phyloP scores from a whole-genome alignment of 345 rosid species.

The Raphanus sativus region DNA sequence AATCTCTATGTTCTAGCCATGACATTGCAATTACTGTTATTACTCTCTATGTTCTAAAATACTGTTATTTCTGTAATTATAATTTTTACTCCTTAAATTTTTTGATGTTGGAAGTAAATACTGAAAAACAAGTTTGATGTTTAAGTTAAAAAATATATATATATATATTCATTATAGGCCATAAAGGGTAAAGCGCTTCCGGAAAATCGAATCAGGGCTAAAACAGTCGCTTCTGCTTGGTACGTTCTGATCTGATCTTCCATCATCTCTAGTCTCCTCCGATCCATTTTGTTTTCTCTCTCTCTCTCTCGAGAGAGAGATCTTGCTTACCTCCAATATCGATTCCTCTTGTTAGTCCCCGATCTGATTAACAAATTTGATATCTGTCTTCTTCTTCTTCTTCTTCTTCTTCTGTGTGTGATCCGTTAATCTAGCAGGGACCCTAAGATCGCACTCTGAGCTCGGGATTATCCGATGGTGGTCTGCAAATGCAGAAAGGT shows the following conservation, averaged over 20 bases:
- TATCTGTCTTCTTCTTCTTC: not conserved
- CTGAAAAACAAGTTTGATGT: too few relatives aligned
- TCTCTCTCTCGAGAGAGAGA: not conserved
- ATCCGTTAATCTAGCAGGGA: not conserved
- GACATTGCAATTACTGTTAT: too few relatives aligned
- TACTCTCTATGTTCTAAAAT: too few relatives aligned
- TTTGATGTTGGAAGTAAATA: too few relatives aligned
- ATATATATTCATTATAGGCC: not conserved
- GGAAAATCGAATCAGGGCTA: not conserved
- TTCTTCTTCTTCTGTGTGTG: slow-evolving; percentile 1
- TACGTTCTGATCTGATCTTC: slow-evolving; percentile 26
- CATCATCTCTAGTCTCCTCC: not conserved
- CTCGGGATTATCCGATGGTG: slow-evolving; percentile 56
- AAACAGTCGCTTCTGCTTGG: slow-evolving; percentile 19
- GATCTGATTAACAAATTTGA: slow-evolving; percentile 20
- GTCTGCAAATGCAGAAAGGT: slow-evolving; percentile 97
- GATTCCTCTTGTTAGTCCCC: slow-evolving; percentile 10
- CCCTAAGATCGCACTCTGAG: slow-evolving; percentile 10
- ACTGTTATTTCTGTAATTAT: too few relatives aligned
- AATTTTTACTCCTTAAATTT: too few relatives aligned
- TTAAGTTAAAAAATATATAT: too few relatives aligned
- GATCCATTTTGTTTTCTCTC: not conserved
- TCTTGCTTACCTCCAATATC: not conserved
- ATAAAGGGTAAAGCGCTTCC: not conserved
- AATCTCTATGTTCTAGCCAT: too few relatives aligned